phyloP scores from a whole-genome alignment of 2,329 filamentous ascomycete species.

The Bimuria novae-zelandiae region DNA sequence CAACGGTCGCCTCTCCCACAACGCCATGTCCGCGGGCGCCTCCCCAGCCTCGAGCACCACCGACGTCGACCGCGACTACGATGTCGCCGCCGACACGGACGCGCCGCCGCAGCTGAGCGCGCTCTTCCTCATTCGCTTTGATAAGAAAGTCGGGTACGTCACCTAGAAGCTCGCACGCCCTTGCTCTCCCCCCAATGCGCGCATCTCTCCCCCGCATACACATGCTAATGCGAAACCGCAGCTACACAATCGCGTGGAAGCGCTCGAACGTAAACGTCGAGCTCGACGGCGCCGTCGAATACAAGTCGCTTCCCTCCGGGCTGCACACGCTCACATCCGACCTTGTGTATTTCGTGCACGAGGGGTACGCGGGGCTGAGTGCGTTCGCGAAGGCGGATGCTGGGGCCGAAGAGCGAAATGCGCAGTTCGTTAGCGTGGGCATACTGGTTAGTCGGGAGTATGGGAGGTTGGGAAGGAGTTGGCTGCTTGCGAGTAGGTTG shows the following conservation, averaged over 20 bases:
- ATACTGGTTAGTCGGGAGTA: conserved; percentile 84
- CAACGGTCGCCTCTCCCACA: conserved; percentile 4
- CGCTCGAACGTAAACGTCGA: conserved; percentile 65
- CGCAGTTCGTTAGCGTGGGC: conserved; percentile 90
- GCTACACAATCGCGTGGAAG: conserved; percentile 87
- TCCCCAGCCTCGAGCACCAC: conserved; percentile 39
- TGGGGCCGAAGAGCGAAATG: conserved; percentile 78
- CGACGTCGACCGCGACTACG: conserved; percentile 23
- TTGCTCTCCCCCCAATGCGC: too few relatives aligned
- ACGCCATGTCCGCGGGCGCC: conserved; percentile 26
- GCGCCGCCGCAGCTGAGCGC: conserved; percentile 58
- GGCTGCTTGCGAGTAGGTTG: conserved; percentile 80
- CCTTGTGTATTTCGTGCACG: conserved; percentile 89
- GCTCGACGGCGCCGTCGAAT: conserved; percentile 88
- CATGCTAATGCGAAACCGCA: conserved; percentile 37
- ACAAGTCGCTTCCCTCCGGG: conserved; percentile 93
- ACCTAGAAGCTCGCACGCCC: background rate
- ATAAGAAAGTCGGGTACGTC: conserved; percentile 82
- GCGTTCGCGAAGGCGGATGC: conserved; percentile 87
- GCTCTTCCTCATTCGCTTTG: conserved; percentile 87
- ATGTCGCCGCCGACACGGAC: conserved; percentile 20
- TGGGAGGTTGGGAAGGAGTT: conserved; percentile 83
- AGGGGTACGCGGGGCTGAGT: conserved; percentile 81
- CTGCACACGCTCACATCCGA: conserved; percentile 87
- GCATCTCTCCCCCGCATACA: background rate